phyloP scores from a whole-genome alignment of 2,329 filamentous ascomycete species.

The Fusarium armeniacum region DNA sequence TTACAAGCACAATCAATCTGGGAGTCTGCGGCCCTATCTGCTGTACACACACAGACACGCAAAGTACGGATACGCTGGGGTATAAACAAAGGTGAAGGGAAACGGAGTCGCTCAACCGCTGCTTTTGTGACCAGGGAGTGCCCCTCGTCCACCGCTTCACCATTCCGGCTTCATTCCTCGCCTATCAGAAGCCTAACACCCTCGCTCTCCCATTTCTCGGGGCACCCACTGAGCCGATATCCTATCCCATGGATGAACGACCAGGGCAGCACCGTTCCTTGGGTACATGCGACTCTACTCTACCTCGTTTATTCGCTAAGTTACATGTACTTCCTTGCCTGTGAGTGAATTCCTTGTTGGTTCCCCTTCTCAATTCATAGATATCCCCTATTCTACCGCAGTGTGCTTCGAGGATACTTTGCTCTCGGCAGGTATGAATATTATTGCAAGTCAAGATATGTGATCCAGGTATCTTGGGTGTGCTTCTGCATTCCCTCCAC shows the following conservation, averaged over 20 bases:
- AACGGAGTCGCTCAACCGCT: constrained; percentile 34
- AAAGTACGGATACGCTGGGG: constrained; percentile 16
- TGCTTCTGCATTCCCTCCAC: constrained; percentile 39
- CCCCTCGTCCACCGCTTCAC: constrained; percentile 43
- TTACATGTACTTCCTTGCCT: constrained; percentile 8
- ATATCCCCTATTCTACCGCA: constrained; percentile 27
- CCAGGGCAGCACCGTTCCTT: constrained; percentile 36
- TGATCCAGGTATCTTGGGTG: constrained; percentile 25
- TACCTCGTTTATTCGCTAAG: constrained; percentile 32
- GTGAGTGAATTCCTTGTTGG: constrained; percentile 9
- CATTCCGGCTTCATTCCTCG: constrained; percentile 45
- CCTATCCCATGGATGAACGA: constrained; percentile 28
- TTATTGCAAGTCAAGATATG: constrained; percentile 7
- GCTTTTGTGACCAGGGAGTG: constrained; percentile 39
- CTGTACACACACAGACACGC: constrained; percentile 1
- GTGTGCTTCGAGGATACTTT: not conserved
- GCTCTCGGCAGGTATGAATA: constrained; percentile 14
- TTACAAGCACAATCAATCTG: not conserved
- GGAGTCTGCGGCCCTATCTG: not conserved
- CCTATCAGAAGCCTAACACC: constrained; percentile 42
- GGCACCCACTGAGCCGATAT: constrained; percentile 40
- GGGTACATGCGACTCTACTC: constrained; percentile 20
- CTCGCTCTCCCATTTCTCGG: constrained; percentile 44
- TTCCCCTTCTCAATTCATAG: constrained; percentile 13
- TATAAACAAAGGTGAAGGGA: constrained; percentile 35